Evolutionary conservation across 2,329 filamentous ascomycete species (phyloP), one percentile per base, ranked within the genome.

Genomic region (Cladosporium sp.): DNA sequence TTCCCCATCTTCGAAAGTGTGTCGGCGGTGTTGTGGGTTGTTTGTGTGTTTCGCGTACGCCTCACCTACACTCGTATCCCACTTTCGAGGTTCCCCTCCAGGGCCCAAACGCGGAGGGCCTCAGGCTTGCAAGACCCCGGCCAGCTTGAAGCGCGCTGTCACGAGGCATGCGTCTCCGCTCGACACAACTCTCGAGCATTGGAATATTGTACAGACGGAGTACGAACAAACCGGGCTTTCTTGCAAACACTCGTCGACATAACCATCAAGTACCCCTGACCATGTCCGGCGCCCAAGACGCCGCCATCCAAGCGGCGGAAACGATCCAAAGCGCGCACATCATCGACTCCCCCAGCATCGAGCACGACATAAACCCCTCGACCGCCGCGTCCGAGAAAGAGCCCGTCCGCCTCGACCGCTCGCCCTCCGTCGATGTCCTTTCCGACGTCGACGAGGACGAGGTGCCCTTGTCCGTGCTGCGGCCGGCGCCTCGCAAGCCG

Each of bases 321-420:
- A 86, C 86, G 33, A 75, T 95, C 59, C 91, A 96, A 70, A 84
- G 86, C 13, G 87, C 84, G 33, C 87, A 86, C 65, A 85, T 95
- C 72, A 85, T 88, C 57, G 79, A 74, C 43, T 66, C 83, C 49
- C 90, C 90, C 0, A 88, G 87, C 37, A 78, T 84, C 4, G 69
- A 67, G 45, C 86, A 88, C 74, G 90, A 95, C 72, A 66, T 89
- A 64, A 91, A 91, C 67, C 89, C 89, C 9, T 83, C 87, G 35
- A 92, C 89, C 16, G 78, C 86, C 48, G 82, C 85, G 48, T 87
- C 85, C 45, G 73, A 75, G 58, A 86, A 83, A 69, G 70, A 79
- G 58, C 85, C 84, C 34, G 82, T 86, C 32, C 72, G 68, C 41
- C 63, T 72, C 55, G 69, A 70, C 55, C 64, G 43, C 22, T 46